Evolutionary conservation across 257 asterid species (phyloP).

Genomic region (Solanum arcanum): DNA sequence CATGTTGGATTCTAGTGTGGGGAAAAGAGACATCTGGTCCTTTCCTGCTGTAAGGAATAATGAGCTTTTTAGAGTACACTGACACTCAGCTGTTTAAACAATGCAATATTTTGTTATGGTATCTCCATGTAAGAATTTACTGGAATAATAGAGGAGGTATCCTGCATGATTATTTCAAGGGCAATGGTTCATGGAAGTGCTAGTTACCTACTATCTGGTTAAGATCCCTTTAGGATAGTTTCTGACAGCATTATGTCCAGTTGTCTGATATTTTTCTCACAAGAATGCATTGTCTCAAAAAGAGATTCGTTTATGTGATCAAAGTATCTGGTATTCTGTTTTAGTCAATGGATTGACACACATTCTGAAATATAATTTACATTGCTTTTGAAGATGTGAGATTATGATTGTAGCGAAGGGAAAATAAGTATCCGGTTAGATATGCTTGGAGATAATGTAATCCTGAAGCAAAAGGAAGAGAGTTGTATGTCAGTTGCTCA

Average conservation of each 20-base stretch:
- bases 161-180: background rate
- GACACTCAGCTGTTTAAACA: background rate
- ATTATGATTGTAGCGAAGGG: background rate
- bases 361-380: background rate
- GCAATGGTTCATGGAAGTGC: background rate
- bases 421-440: background rate
- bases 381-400: background rate
- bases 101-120: background rate
- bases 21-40: background rate
- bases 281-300: background rate
- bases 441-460: background rate
- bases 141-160: slow-evolving; percentile 3
- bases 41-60: slow-evolving; percentile 12
- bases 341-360: background rate
- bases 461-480: background rate
- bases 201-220: background rate
- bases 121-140: slow-evolving; percentile 2
- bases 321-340: background rate
- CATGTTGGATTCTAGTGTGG: background rate
- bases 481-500: background rate
- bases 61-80: background rate
- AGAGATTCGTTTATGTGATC: background rate
- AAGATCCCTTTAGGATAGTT: background rate
- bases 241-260: background rate
- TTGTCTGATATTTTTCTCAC: background rate